These are phyloP conservation scores for Elsinoe necatrix DNA, from an alignment of 2,329 filamentous ascomycete species.

Conservation along the genomic window DNA sequence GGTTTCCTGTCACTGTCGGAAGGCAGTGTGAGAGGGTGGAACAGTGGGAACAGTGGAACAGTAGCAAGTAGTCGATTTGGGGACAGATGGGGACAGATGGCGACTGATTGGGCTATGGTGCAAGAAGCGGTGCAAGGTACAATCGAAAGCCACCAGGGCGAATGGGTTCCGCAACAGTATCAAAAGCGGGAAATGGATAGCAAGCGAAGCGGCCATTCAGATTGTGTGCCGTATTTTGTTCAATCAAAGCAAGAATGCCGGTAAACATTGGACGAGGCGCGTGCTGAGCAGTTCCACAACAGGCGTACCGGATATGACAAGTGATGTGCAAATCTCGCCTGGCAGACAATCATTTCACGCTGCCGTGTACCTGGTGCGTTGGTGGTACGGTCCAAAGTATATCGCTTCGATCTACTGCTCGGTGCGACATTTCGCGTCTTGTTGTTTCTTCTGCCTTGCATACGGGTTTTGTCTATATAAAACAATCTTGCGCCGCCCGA, in stretches of 20 bases:
- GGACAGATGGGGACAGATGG: background rate
- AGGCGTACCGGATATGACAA: conserved; percentile 12
- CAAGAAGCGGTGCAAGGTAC: conserved; percentile 1
- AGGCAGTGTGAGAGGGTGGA: conserved; percentile 2
- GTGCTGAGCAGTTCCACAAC: conserved; percentile 10
- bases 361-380: conserved; percentile 3
- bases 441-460: conserved; percentile 4
- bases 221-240: conserved; percentile 5
- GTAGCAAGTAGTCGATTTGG: background rate
- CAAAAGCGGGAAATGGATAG: conserved; percentile 13
- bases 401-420: conserved; percentile 5
- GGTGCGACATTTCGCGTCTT: conserved; percentile 1
- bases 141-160: background rate
- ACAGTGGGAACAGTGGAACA: background rate
- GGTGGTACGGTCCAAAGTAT: conserved; percentile 2
- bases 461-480: conserved; percentile 10
- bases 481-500: conserved; percentile 9
- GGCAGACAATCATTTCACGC: background rate
- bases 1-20: background rate
- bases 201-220: conserved; percentile 4
- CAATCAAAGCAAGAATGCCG: conserved; percentile 14
- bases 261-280: conserved; percentile 9
- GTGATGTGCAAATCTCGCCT: conserved; percentile 13
- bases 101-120: background rate
- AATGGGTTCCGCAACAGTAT: background rate